Base-by-base conservation (phyloP, 352 stramenopile genomes). In the Phytopythium boreale region DNA sequence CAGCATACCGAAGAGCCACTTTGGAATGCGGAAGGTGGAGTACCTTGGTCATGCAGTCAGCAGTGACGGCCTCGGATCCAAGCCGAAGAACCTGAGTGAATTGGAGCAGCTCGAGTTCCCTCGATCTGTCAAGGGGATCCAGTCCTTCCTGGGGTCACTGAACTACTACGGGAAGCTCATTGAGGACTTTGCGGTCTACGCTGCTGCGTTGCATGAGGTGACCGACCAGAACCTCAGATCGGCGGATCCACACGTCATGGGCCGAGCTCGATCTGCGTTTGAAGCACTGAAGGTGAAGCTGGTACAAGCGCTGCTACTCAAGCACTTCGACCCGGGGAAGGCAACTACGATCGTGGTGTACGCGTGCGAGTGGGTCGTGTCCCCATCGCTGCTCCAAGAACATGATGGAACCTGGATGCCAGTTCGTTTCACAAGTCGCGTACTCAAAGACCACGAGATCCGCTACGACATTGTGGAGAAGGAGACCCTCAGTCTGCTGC, bases 141-240 rank as follows among this genome's bases (percentile, higher is more conserved):
- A 64, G 34, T 52, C 34, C 15, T 72, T 72, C 41, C 39, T 72
- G 1, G 61, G 67, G 5, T 63, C 52, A 14, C 36, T 74, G 17
- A 74, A 64, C 41, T 70, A 74, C 52, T 69, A 67, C 51, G 34
- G 49, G 39, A 24, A 51, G 2, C 66, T 69, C 59, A 63, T 69
- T 12, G 67, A 51, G 9, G 59, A 70, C 29, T 74, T 64, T 24
- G 63, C 67, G 2, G 36, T 70, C 0, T 74, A 74, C 36, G 67
- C 67, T 12, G 20, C 63, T 0, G 7, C 20, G 17, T 19, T 70
- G 43, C 66, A 74, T n/a, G 47, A 49, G 15, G 43, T 64, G n/a
- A n/a, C n/a, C n/a, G n/a, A n/a, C n/a, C n/a, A n/a, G n/a, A n/a
- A n/a, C n/a, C n/a, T n/a, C n/a, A n/a, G n/a, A n/a, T n/a, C n/a